phyloP scores from a whole-genome alignment of 768 basidiomycete genomes.

The Pleurotus djamor region DNA sequence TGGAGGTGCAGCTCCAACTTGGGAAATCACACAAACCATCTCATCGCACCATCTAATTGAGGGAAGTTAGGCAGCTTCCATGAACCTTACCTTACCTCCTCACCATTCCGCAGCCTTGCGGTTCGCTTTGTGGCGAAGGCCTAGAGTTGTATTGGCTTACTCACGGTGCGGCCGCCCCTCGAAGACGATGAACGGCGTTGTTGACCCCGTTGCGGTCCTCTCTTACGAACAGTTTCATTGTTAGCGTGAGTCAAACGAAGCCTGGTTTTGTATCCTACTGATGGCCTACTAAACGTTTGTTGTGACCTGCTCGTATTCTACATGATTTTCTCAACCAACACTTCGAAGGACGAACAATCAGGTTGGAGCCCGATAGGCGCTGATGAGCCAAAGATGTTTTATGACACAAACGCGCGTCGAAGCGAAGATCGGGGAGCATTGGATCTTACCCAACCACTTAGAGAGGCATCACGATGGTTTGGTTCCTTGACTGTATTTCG shows the following conservation, averaged over 20 bases:
- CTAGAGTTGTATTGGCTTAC: not conserved
- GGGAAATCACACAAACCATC: too few relatives aligned
- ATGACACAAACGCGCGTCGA: not conserved
- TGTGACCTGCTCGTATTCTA: not conserved
- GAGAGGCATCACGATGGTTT: slow-evolving; percentile 6
- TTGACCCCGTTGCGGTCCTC: not conserved
- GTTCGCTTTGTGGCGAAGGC: not conserved
- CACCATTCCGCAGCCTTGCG: too few relatives aligned
- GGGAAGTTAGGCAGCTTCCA: not conserved
- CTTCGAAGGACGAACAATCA: too few relatives aligned
- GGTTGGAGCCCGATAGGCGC: not conserved
- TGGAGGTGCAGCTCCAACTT: not conserved
- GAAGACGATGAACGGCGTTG: not conserved
- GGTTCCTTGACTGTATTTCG: slow-evolving; percentile 5
- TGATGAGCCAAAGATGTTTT: not conserved
- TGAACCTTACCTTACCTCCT: not conserved
- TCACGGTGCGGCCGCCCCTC: not conserved
- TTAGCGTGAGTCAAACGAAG: slow-evolving; percentile 1
- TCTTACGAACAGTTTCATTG: not conserved
- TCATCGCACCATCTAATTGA: not conserved
- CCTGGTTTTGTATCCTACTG: not conserved
- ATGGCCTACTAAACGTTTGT: not conserved
- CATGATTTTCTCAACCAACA: too few relatives aligned
- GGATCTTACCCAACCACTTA: not conserved
- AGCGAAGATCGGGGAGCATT: slow-evolving; percentile 1